Evolutionary conservation across 306 rosid genomes (phyloP), one percentile per base, ranked within the genome.

Genomic region (Sechiopsis laciniata): DNA sequence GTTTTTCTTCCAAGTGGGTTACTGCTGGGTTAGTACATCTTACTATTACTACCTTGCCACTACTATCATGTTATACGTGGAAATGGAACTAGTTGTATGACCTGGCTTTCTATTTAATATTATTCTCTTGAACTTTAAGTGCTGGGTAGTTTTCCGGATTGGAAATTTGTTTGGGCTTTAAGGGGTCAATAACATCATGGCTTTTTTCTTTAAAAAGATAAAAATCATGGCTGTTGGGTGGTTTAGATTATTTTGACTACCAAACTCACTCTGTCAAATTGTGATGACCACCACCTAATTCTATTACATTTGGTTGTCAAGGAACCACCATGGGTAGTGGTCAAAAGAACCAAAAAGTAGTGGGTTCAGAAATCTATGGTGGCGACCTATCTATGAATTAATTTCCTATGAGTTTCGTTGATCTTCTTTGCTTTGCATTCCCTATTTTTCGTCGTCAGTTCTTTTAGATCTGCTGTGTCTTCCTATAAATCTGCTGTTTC

Each of bases 101-200:
- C 55, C 35, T 40, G 32, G 20, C n/a, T 45, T 45, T 45, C 5
- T 42, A 20, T 66, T 19, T 19, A 10, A 4, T 46, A 2, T 9
- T 10, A 45, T 40, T 65, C 35, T 42, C 72, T 46, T 67, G 17
- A 48, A 67, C 72, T 46, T 67, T 11, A 48, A 67, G 19, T 67
- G n/a, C 6, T 24, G 12, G 7, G 55, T 45, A 42, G 72, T 67
- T 67, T 0, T 8, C 37, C 6, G 17, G 51, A 42, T 67, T 19
- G 11, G 72, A 21, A 67, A 45, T n/a, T 42, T 65, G 19, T 37
- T 67, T 5, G 55, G 55, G 29, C 10, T 45, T 67, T 17, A 67
- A 35, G 55, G 14, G 55, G 35, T n/a, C 20, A 37, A 42, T 42
- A 40, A 65, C n/a, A 42, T 65, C 24, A 40, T 63, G 51, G 10